A percentile compares a stretch with the other conserved stretches of the same genome.
Evolutionary conservation across 108 stramenopile species (phyloP).

Genomic region (Ochromonas danica): DNA sequence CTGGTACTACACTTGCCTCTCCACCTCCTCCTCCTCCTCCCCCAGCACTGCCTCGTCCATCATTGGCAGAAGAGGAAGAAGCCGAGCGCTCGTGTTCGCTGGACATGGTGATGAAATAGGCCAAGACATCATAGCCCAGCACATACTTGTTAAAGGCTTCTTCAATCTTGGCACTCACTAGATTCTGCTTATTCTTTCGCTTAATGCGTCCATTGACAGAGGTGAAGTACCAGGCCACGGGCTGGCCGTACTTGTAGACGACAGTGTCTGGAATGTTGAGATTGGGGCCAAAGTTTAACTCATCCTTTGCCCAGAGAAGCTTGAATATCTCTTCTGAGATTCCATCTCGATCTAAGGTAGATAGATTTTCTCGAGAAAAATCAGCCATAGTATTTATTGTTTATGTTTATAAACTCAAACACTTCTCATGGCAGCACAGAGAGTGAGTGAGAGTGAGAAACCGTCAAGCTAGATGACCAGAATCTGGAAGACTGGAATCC

Average conservation of each 20-base stretch:
- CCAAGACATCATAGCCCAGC: constrained; percentile 64
- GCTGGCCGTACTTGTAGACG: constrained; percentile 75
- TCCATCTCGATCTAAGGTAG: constrained; percentile 68
- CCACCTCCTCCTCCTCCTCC: too few relatives aligned
- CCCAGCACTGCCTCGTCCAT: constrained; percentile 41
- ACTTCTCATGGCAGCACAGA: too few relatives aligned
- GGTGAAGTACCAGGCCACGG: constrained; percentile 79
- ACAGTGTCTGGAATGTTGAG: constrained; percentile 74
- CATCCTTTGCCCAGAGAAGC: constrained; percentile 68
- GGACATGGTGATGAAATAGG: constrained; percentile 65
- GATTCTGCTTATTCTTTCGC: constrained; percentile 70
- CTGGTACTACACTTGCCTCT: background rate
- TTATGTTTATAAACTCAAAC: too few relatives aligned
- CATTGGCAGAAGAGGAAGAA: constrained; percentile 11
- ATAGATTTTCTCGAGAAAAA: background rate
- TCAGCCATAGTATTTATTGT: background rate
- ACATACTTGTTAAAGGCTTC: constrained; percentile 69
- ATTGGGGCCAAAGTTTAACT: constrained; percentile 57
- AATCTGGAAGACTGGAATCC: too few relatives aligned
- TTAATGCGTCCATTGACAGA: constrained; percentile 66
- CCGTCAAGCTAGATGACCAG: too few relatives aligned
- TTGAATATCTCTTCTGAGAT: constrained; percentile 68
- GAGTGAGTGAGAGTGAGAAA: too few relatives aligned
- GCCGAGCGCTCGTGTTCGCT: constrained; percentile 25
- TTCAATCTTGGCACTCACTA: constrained; percentile 71